Conservation (phyloP, 495 filamentous ascomycete species). For the Cairneyella variabilis region DNA sequence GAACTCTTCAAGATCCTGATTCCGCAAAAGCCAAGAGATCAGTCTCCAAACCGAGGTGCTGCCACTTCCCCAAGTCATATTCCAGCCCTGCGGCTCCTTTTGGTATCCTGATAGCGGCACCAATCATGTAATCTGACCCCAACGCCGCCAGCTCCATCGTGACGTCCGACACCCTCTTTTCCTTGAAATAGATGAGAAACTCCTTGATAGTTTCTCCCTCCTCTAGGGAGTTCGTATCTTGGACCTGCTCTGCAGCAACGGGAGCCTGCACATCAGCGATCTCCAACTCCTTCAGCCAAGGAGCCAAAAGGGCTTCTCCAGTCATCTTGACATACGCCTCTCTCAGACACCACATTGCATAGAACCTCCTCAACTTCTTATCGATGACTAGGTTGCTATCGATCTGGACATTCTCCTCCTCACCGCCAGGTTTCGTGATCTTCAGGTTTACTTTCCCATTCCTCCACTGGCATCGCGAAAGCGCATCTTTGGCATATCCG, state of each 20-base stretch:
- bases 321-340: constrained; percentile 95
- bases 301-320: constrained; percentile 78
- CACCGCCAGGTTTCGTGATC: background rate
- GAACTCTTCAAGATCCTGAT: background rate
- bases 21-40: constrained; percentile 19
- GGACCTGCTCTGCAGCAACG: constrained; percentile 50
- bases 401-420: constrained; percentile 28
- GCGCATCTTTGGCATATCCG: constrained; percentile 16
- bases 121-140: constrained; percentile 60
- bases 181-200: constrained; percentile 49
- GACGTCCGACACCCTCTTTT: constrained; percentile 46
- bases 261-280: constrained; percentile 63
- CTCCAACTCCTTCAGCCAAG: constrained; percentile 68
- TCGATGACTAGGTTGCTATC: constrained; percentile 42
- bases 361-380: constrained; percentile 71
- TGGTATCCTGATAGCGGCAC: constrained; percentile 38
- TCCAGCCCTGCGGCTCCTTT: background rate
- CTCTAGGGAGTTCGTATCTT: constrained; percentile 50
- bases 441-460: constrained; percentile 9
- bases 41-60: constrained; percentile 14
- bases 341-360: constrained; percentile 83
- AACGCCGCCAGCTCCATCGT: constrained; percentile 58
- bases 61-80: constrained; percentile 14
- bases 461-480: constrained; percentile 21
- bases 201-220: constrained; percentile 51